Evolutionary conservation across 2,329 filamentous ascomycete species (phyloP), one percentile per base, ranked within the genome.

Genomic region (Harringtonia aguacate): DNA sequence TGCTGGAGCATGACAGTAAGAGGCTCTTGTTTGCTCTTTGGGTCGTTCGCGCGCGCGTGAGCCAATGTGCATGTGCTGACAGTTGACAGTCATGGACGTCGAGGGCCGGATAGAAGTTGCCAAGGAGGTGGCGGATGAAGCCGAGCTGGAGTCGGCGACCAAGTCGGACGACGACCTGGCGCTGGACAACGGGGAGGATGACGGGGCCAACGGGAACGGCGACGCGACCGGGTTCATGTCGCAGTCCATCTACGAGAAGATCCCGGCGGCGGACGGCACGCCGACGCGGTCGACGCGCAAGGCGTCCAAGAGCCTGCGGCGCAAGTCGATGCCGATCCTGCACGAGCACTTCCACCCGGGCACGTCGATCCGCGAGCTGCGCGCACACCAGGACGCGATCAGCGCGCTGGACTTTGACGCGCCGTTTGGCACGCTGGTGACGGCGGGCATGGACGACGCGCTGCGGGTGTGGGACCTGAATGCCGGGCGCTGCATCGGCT

Each of bases 391-490:
- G 42, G 92, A 98, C 59, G 77, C 75, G 46, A 84, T 98, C 49
- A 94, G 89, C 1, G 84, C 90, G 8, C 62, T 98, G 48, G 92
- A 97, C 64, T 98, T 98, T 61, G 92, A 98, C 60, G 84, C 84
- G n/a, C 92, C 92, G 0, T 97, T 97, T 61, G 92, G 92, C 15
- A 94, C 87, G 18, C 79, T 97, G 77, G 87, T 97, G 7, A 90
- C 88, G 8, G 84, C 92, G 10, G 86, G 89, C 10, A 68, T 95
- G 56, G 92, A 98, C 59, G 92, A 98, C 61, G 89, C 87, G 1
- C 84, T 98, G 36, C 78, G 86, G 49, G 92, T 98, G 18, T 98
- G 92, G 92, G 92, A 98, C 63, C 69, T 98, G 51, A 95, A 92
- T 57, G 84, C 86, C 3, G 92, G 92, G 31, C 78, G 89, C 29